Evolutionary conservation across 2,329 filamentous ascomycete genomes (phyloP), one percentile per base, ranked within the genome.

Genomic region (Ploettnerulaceae sp.): DNA sequence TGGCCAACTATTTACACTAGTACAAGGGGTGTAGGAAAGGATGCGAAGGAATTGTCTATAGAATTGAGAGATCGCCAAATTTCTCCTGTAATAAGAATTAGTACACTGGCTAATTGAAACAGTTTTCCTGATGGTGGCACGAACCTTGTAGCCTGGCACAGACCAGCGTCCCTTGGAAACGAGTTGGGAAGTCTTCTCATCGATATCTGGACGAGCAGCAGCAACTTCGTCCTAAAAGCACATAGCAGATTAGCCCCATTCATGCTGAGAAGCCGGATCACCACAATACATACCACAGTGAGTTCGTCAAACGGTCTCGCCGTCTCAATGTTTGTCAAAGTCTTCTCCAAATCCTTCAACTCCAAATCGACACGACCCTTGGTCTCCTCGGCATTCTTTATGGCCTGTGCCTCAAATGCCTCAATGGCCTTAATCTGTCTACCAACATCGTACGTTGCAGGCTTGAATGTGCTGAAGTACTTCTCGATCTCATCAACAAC

Each of bases 361-460:
- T 98, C 93, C 55, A 88, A 77, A 73, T 96, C 91, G 62, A 98
- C 91, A 75, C 90, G 89, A 66, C 82, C 77, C 85, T 96, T 97
- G 67, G 93, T 97, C 68, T 89, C 86, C 81, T 95, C 83, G 57
- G 93, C 93, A 72, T 91, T 95, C 84, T 94, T 89, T 63, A 98
- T 72, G 58, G 93, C 93, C 80, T 97, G 89, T 49, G 87, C 83
- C 81, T 98, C 91, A 68, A 98, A 98, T 47, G 89, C 87, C 67
- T 97, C 90, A 67, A 98, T 97, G 64, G 90, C 88, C 84, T 96
- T 97, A 68, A 98, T 76, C 78, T 98, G 93, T 69, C 91, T 84
- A 70, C 65, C 73, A 60, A 98, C 83, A 71, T 98, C 93, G 78
- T 97, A 96, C 61, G 87, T 88, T 66, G 80, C 77, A 61, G 91